phyloP scores from a whole-genome alignment of 352 stramenopile species.

The Phytophthora sojae region DNA sequence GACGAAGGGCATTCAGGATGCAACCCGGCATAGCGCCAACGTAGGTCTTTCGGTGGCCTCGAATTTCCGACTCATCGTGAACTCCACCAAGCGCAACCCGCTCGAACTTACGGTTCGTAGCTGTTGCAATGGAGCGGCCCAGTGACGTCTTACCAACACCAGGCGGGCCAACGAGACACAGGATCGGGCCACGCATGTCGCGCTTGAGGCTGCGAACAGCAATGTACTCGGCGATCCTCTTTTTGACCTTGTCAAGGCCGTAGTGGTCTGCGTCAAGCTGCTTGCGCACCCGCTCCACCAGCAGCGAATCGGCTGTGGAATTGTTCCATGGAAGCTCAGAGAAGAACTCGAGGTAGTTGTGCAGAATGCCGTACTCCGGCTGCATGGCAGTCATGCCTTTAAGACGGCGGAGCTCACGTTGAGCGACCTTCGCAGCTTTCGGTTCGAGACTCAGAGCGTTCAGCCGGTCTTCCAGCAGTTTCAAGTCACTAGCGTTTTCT shows the following conservation, averaged over 20 bases:
- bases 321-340: constrained; percentile 73
- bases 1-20: constrained; percentile 81
- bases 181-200: constrained; percentile 87
- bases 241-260: constrained; percentile 85
- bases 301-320: constrained; percentile 61
- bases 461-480: constrained; percentile 67
- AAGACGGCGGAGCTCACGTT: constrained; percentile 70
- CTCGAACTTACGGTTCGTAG: constrained; percentile 81
- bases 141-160: constrained; percentile 89
- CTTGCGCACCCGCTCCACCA: constrained; percentile 61
- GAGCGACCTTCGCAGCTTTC: constrained; percentile 66
- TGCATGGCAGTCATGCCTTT: constrained; percentile 82
- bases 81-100: constrained; percentile 81
- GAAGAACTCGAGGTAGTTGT: constrained; percentile 88
- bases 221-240: constrained; percentile 90
- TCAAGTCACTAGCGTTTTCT: constrained; percentile 52
- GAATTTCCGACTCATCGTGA: constrained; percentile 87
- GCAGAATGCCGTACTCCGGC: constrained; percentile 81
- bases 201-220: constrained; percentile 82
- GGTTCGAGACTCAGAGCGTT: constrained; percentile 55
- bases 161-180: constrained; percentile 89
- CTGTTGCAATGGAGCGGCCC: constrained; percentile 78
- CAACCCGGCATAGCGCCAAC: constrained; percentile 88
- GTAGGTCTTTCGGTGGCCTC: constrained; percentile 88
- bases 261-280: constrained; percentile 86